Base-by-base conservation (phyloP, 2,329 filamentous ascomycete species). In the Talaromyces sp. region DNA sequence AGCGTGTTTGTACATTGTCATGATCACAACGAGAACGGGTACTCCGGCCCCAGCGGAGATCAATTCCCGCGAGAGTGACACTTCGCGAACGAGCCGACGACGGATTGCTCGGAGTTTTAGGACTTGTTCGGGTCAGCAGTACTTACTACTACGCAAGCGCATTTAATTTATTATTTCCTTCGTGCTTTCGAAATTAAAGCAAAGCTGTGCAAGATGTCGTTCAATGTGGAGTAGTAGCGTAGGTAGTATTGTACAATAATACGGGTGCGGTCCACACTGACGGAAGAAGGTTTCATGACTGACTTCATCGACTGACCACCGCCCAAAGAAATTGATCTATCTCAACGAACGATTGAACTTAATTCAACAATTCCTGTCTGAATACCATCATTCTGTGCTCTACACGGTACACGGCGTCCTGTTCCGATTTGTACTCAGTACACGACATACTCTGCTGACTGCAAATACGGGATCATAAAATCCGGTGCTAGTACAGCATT, bases 91-190 rank as follows among this genome's bases (percentile, higher is more conserved):
- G 33, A 56, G 31, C 22, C 50, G 4, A 37, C 31, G 31, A 54
- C 27, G 10, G 52, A 56, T 33, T 37, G 52, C 52, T 39, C 52
- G 52, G 52, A 39, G 52, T 56, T 56, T 37, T 56, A 52, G 19
- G 15, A 19, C 37, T 35, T 19, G n/a, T 33, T 52, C 27, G n/a
- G 22, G 4, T 56, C 52, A 56, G 19, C 52, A 17, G 52, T 22
- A 22, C n/a, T 33, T 8, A 31, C 7, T 31, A 31, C 27, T 31
- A 31, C 27, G 1, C 27, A 37, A 54, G 31, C 50, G 31, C 31
- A 35, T 19, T 9, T 11, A 39, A 15, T 56, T 56, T 9, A 6
- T 37, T 56, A 39, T 39, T 17, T 11, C 49, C n/a, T 17, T 31
- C 8, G 49, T 10, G n/a, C 49, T n/a, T n/a, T 31, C 19, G 10